phyloP scores from a whole-genome alignment of 2,329 filamentous ascomycete species.

The Zymoseptoria pseudotritici region DNA sequence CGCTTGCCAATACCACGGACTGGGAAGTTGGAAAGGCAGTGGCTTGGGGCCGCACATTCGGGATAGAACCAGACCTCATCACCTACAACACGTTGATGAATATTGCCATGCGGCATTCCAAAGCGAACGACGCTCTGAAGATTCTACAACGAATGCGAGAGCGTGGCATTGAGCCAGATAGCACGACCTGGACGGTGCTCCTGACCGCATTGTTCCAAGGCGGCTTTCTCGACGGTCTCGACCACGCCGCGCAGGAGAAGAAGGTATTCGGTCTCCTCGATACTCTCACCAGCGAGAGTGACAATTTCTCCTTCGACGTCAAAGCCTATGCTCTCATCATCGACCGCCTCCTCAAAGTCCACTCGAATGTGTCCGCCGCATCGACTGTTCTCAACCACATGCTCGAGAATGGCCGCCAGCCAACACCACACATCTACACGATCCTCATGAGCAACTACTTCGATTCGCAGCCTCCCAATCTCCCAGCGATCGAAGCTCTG shows the following conservation, averaged over 20 bases:
- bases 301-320: conserved; percentile 43
- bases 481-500: conserved; percentile 53
- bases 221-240: conserved; percentile 38
- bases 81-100: conserved; percentile 31
- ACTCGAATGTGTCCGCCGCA: conserved; percentile 44
- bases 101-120: conserved; percentile 22
- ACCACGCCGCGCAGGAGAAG: conserved; percentile 43
- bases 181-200: conserved; percentile 64
- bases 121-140: conserved; percentile 25
- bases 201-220: conserved; percentile 52
- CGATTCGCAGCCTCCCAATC: conserved; percentile 46
- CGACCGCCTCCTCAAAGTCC: conserved; percentile 50
- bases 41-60: conserved; percentile 33
- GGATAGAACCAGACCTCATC: conserved; percentile 27
- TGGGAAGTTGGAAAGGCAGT: conserved; percentile 49
- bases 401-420: conserved; percentile 41
- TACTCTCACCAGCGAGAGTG: conserved; percentile 50
- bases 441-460: conserved; percentile 65
- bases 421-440: conserved; percentile 63
- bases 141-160: conserved; percentile 38
- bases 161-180: conserved; percentile 41
- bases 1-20: conserved; percentile 48
- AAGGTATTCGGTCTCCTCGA: conserved; percentile 52
- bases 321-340: conserved; percentile 65
- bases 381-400: conserved; percentile 58